Percentiles rank a stretch among this genome's conserved stretches.
These are phyloP conservation scores for Alisma plantagoaquatica DNA, from an alignment of 106 monocot genomes.

Conservation along the genomic window DNA sequence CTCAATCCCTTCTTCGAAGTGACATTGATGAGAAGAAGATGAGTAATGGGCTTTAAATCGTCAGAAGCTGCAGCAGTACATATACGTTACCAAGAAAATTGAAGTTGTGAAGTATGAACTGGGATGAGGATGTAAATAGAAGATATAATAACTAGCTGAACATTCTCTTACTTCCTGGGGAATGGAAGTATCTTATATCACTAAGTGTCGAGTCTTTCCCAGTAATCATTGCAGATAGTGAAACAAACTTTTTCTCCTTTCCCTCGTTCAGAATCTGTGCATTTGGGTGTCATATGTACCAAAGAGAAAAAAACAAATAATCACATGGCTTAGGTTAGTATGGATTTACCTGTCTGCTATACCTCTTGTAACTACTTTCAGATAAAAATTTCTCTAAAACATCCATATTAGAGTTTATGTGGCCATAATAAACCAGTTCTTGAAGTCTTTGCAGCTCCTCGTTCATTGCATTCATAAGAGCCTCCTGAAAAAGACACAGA, in stretches of 20 bases:
- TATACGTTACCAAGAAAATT: background rate
- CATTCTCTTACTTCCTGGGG: conserved; percentile 56
- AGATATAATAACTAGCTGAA: background rate
- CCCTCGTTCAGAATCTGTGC: conserved; percentile 57
- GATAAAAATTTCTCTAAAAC: conserved; percentile 82
- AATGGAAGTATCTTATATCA: conserved; percentile 72
- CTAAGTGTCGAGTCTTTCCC: conserved; percentile 45
- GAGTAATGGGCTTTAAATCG: conserved; percentile 89
- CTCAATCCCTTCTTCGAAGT: conserved; percentile 57
- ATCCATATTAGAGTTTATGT: conserved; percentile 72
- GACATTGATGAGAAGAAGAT: conserved; percentile 73
- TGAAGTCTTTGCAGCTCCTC: conserved; percentile 84
- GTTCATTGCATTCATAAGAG: conserved; percentile 84
- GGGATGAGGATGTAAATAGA: background rate
- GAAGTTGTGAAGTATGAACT: background rate
- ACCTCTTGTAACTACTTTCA: conserved; percentile 60
- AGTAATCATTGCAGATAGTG: conserved; percentile 43
- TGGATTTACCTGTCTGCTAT: conserved; percentile 75
- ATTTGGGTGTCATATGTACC: background rate
- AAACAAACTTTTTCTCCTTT: conserved; percentile 50
- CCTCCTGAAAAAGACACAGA: conserved; percentile 36
- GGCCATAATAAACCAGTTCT: conserved; percentile 92
- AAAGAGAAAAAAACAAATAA: background rate
- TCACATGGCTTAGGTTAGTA: too few species aligned
- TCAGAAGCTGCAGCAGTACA: conserved; percentile 48